phyloP scores from a whole-genome alignment of 2,329 filamentous ascomycete species.

The Calcarisporium arbuscula region DNA sequence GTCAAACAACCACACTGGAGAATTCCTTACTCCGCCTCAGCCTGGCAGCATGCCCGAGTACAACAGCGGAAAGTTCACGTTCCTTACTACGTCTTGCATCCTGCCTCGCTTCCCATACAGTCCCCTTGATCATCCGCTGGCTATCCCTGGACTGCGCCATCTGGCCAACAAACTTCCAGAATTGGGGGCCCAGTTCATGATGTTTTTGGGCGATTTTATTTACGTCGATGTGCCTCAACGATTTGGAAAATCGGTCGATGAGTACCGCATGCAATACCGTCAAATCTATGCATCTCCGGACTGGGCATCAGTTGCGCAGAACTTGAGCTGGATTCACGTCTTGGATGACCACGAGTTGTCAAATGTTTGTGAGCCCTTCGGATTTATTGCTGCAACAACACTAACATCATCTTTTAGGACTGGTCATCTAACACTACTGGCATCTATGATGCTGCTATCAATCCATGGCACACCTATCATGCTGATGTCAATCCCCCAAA shows the following conservation, averaged over 20 bases:
- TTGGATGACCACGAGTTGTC: slow-evolving; percentile 94
- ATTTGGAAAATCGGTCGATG: slow-evolving; percentile 63
- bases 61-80: slow-evolving; percentile 70
- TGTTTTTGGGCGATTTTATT: slow-evolving; percentile 84
- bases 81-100: slow-evolving; percentile 88
- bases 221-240: slow-evolving; percentile 83
- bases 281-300: slow-evolving; percentile 95
- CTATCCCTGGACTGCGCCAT: slow-evolving; percentile 72
- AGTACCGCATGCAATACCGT: slow-evolving; percentile 87
- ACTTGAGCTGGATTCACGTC: slow-evolving; percentile 95
- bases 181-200: slow-evolving; percentile 70
- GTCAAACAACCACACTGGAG: slow-evolving; percentile 80
- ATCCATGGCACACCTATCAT: slow-evolving; percentile 85
- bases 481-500: slow-evolving; percentile 74
- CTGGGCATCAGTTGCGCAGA: slow-evolving; percentile 68
- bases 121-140: slow-evolving; percentile 72
- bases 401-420: slow-evolving; percentile 67
- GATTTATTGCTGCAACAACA: background rate
- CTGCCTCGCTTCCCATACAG: slow-evolving; percentile 87
- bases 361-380: slow-evolving; percentile 62
- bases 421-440: slow-evolving; percentile 79
- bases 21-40: slow-evolving; percentile 71
- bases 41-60: slow-evolving; percentile 56
- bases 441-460: slow-evolving; percentile 71
- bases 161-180: slow-evolving; percentile 67